Conservation (phyloP, 306 rosid species). For the Inga laurina region DNA sequence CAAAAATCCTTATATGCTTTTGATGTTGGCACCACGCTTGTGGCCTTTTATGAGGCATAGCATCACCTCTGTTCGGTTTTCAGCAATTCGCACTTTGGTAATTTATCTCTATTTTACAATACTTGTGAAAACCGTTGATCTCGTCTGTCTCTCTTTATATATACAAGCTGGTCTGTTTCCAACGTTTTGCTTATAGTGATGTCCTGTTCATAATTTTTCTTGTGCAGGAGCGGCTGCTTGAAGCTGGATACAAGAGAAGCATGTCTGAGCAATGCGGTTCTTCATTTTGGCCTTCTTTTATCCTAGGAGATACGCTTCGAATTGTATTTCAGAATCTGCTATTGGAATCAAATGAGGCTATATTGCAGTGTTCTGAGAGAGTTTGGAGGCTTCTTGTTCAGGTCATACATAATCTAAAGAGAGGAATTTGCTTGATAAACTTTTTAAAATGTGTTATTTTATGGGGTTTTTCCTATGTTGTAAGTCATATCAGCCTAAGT, state of each 20-base stretch:
- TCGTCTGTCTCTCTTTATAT: neutral
- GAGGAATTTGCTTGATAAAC: neutral
- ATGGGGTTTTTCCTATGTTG: neutral
- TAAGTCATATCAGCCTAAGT: neutral
- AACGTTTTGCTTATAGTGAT: neutral
- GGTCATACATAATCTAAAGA: conserved; percentile 48
- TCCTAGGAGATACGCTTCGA: conserved; percentile 89
- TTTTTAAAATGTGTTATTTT: conserved; percentile 17
- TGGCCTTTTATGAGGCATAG: conserved; percentile 99
- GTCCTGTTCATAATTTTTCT: conserved; percentile 24
- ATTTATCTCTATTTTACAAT: conserved; percentile 5
- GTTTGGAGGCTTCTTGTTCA: conserved; percentile 96
- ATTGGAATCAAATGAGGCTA: conserved; percentile 84
- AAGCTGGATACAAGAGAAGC: conserved; percentile 83
- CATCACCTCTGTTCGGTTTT: conserved; percentile 85
- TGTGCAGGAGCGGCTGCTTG: conserved; percentile 90
- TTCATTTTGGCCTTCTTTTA: conserved; percentile 90
- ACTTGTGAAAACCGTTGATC: conserved; percentile 9
- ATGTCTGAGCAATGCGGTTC: conserved; percentile 47
- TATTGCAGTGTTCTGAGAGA: conserved; percentile 89
- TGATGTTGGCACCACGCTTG: conserved; percentile 81
- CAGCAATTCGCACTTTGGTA: conserved; percentile 97
- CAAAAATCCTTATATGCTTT: conserved; percentile 78
- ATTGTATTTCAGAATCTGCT: conserved; percentile 93
- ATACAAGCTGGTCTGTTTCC: neutral